These are phyloP conservation scores for Venturia nashicola DNA, from an alignment of 2,329 filamentous ascomycete genomes.

Conservation along the genomic window DNA sequence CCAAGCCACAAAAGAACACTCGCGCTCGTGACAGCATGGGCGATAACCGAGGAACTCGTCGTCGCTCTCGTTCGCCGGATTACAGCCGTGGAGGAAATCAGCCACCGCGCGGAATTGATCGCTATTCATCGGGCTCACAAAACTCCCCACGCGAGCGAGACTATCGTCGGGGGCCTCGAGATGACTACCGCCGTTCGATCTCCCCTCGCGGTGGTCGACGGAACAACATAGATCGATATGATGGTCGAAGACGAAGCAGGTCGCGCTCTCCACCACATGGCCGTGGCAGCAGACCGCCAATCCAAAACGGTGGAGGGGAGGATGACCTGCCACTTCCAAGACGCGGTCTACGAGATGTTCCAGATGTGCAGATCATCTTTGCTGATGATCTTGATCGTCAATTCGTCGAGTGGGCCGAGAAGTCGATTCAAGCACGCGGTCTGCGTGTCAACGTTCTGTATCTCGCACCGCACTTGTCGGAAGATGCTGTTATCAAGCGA, in stretches of 20 bases:
- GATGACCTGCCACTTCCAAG: slow-evolving; percentile 59
- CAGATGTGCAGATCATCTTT: slow-evolving; percentile 80
- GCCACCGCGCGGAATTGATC: slow-evolving; percentile 35
- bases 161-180: slow-evolving; percentile 22
- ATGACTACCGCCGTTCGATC: slow-evolving; percentile 19
- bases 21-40: slow-evolving; percentile 36
- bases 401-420: slow-evolving; percentile 74
- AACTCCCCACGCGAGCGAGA: slow-evolving; percentile 32
- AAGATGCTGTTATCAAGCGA: slow-evolving; percentile 67
- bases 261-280: slow-evolving; percentile 52
- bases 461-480: slow-evolving; percentile 62
- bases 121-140: slow-evolving; percentile 23
- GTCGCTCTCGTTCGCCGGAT: slow-evolving; percentile 53
- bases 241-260: slow-evolving; percentile 40
- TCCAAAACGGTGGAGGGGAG: not conserved
- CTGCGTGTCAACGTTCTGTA: slow-evolving; percentile 70
- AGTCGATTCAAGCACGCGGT: slow-evolving; percentile 57
- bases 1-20: slow-evolving; percentile 72
- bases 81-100: slow-evolving; percentile 37
- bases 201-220: slow-evolving; percentile 22
- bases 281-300: not conserved
- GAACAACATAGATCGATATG: slow-evolving; percentile 35
- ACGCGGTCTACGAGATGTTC: slow-evolving; percentile 61
- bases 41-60: slow-evolving; percentile 26
- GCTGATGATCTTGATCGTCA: slow-evolving; percentile 60